Conservation (phyloP, 2,329 filamentous ascomycete genomes). For the Apiospora pterosperma region DNA sequence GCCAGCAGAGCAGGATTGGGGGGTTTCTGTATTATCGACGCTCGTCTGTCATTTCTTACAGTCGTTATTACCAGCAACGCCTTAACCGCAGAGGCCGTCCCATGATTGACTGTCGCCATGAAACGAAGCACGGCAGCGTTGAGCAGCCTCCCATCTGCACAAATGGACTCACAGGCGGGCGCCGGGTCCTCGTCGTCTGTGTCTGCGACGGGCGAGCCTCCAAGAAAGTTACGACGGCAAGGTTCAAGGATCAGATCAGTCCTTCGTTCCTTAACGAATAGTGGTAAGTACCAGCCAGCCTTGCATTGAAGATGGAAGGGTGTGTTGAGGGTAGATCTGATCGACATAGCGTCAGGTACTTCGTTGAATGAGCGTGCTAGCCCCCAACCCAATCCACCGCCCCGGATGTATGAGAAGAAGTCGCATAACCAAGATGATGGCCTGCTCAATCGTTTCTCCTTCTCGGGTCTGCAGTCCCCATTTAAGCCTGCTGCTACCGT, state of each 20-base stretch:
- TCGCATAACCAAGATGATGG: slow-evolving; percentile 12
- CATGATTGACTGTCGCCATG: neutral
- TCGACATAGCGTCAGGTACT: slow-evolving; percentile 18
- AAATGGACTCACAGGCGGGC: neutral
- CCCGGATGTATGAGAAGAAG: neutral
- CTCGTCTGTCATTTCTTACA: neutral
- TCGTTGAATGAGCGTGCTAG: slow-evolving; percentile 16
- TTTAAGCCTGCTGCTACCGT: slow-evolving; percentile 38
- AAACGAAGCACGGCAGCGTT: neutral
- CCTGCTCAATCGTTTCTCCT: slow-evolving; percentile 34
- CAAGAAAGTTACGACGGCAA: slow-evolving; percentile 35
- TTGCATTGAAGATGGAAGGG: neutral
- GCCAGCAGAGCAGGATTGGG: neutral
- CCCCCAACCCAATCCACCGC: slow-evolving; percentile 21
- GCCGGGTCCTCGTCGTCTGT: neutral
- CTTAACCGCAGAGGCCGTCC: neutral
- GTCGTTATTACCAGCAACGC: neutral
- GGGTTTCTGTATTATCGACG: neutral
- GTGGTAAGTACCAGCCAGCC: slow-evolving; percentile 19
- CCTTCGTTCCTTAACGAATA: slow-evolving; percentile 39
- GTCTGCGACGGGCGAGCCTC: slow-evolving; percentile 19
- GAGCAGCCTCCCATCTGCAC: neutral
- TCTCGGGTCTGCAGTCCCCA: slow-evolving; percentile 34
- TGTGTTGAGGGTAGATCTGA: neutral
- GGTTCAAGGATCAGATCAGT: slow-evolving; percentile 40